Percentiles rank a stretch among this genome's conserved stretches.
These are phyloP conservation scores for Trametopsis cervina DNA, from an alignment of 768 basidiomycete species.

Conservation along the genomic window DNA sequence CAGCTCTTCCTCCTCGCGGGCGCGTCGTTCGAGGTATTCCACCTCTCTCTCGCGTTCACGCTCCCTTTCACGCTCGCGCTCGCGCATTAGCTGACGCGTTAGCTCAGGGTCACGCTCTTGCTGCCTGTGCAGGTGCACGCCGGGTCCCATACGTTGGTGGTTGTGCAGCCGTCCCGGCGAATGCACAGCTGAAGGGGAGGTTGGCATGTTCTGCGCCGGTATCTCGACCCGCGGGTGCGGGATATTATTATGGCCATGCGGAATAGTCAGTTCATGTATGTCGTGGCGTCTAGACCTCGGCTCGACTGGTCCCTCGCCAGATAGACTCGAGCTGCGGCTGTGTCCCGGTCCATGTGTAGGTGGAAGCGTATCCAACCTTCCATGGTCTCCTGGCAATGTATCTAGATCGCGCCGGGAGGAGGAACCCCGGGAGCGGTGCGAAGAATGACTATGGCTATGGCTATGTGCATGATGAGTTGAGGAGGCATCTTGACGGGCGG, in stretches of 20 bases:
- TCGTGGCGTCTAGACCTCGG: constrained; percentile 45
- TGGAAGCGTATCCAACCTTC: constrained; percentile 26
- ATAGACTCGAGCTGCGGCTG: constrained; percentile 17
- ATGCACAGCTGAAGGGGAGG: constrained; percentile 29
- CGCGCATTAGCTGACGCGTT: constrained; percentile 16
- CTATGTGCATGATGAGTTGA: constrained; percentile 39
- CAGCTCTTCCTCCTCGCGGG: constrained; percentile 18
- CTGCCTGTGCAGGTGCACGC: constrained; percentile 42
- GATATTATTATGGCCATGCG: constrained; percentile 23
- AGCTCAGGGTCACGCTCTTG: constrained; percentile 44
- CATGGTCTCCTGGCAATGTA: constrained; percentile 11
- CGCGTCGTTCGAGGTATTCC: constrained; percentile 14
- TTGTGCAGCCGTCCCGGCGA: constrained; percentile 33
- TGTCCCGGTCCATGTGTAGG: constrained; percentile 27
- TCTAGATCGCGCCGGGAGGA: constrained; percentile 23
- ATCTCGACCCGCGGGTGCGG: constrained; percentile 6
- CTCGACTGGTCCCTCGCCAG: constrained; percentile 19
- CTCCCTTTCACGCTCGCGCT: constrained; percentile 20
- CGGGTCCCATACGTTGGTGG: constrained; percentile 65
- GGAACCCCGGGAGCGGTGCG: constrained; percentile 41
- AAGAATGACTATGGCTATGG: too few relatives aligned
- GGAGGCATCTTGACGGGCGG: neutral
- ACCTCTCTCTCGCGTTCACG: constrained; percentile 19
- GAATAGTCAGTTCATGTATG: constrained; percentile 31
- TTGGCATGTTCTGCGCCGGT: constrained; percentile 3